phyloP scores from a whole-genome alignment of 306 rosid species.

The Dryas drummondii region DNA sequence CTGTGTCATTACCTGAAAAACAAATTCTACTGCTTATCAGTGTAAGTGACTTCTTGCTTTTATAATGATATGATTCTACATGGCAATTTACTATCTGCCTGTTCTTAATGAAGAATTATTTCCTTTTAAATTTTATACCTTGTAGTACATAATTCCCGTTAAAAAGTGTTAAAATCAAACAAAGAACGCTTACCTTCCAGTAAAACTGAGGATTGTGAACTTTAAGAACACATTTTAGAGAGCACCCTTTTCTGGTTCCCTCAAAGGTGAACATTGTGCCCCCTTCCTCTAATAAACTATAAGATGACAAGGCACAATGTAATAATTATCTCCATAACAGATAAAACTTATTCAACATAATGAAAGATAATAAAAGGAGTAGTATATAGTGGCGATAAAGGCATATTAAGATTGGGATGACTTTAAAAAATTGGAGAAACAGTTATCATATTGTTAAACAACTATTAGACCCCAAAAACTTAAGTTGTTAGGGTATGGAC shows the following conservation, averaged over 20 bases:
- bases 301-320: slow-evolving; percentile 24
- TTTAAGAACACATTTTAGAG: slow-evolving; percentile 47
- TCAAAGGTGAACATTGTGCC: slow-evolving; percentile 80
- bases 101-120: background rate
- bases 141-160: background rate
- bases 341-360: background rate
- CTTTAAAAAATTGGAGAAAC: background rate
- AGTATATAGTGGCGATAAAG: background rate
- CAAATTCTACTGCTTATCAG: slow-evolving; percentile 9
- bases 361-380: background rate
- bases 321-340: background rate
- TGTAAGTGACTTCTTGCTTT: background rate
- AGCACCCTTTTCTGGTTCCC: slow-evolving; percentile 51
- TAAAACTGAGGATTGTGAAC: slow-evolving; percentile 82
- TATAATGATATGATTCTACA: background rate
- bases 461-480: no score
- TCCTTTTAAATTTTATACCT: background rate
- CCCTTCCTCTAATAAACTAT: slow-evolving; percentile 83
- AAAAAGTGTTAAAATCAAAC: background rate
- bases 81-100: background rate
- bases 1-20: slow-evolving; percentile 71
- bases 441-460: no score
- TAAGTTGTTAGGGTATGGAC: no score
- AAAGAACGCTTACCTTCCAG: slow-evolving; percentile 66
- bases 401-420: background rate